Evolutionary conservation across 2,329 filamentous ascomycete species (phyloP).

Genomic region (Beauveria varroae): DNA sequence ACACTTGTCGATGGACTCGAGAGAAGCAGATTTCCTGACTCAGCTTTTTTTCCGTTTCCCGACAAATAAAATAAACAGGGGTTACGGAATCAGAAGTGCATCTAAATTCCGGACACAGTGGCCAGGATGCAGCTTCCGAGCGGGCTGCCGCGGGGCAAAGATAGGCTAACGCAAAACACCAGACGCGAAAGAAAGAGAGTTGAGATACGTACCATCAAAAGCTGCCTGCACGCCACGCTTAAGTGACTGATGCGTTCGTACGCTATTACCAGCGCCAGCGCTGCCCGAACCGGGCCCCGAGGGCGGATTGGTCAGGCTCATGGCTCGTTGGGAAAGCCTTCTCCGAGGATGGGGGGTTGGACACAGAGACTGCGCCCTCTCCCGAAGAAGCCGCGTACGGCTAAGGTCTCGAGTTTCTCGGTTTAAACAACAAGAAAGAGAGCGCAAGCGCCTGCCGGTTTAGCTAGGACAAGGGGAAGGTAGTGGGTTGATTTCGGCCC

Average conservation of each 20-base stretch:
- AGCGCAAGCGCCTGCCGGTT: neutral
- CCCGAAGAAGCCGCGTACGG: neutral
- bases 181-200: neutral
- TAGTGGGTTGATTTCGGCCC: neutral
- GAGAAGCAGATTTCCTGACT: neutral
- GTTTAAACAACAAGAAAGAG: neutral
- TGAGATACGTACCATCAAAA: constrained; percentile 47
- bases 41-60: neutral
- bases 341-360: neutral
- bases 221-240: constrained; percentile 54
- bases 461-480: neutral
- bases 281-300: constrained; percentile 25
- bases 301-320: constrained; percentile 49
- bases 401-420: neutral
- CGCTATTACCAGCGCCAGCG: constrained; percentile 33
- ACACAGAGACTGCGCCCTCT: neutral
- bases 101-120: neutral
- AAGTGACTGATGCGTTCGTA: constrained; percentile 32
- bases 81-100: neutral
- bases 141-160: constrained; percentile 4
- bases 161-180: constrained; percentile 6
- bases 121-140: constrained; percentile 3
- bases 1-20: neutral
- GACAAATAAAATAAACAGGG: neutral
- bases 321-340: constrained; percentile 17